Evolutionary conservation across 2,329 filamentous ascomycete species (phyloP), one percentile per base, ranked within the genome.

Genomic region (Fusarium poae): DNA sequence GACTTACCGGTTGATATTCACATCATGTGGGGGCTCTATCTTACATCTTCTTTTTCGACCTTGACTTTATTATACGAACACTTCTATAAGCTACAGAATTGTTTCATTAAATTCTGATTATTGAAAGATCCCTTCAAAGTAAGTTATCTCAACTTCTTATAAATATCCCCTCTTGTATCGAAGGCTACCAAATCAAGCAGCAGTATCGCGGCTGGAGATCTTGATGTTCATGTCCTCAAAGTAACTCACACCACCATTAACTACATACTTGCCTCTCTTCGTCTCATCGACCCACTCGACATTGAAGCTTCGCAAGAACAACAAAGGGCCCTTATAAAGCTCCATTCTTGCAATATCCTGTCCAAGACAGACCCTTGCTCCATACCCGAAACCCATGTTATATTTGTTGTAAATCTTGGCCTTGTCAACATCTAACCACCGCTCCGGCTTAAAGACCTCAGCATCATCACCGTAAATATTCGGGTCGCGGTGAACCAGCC

Each of bases 341-440:
- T 84, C 82, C 52, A 84, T 65, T 15, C 80, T 71, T 3, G 81
- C 79, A 25, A 84, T 78, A 54, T 84, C 79, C 46, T 79, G 79
- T 0, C 82, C 82, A 7, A 84, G 67, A 57, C 82, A 84, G 0
- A 78, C 82, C 15, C 82, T 71, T 2, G 79, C 77, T 2, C 82
- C 81, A 39, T 79, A 70, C 0, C 81, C 81, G 62, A 83, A 83
- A 1, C 76, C 71, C 60, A 78, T 73, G 40, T 63, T 74, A 9
- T 73, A 69, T n/a, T 74, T 71, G 23, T 74, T 76, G 59, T 78
- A 79, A 0, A 61, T n/a, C 42, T 72, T 72, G 0, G 77, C 48
- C 35, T 65, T 70, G 1, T 76, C 73, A 0, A 62, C 52, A 15
- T 77, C 73, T 1, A 82, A 48, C 82, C 82, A 84, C 6, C 83